Base-by-base conservation (phyloP, 2,329 filamentous ascomycete species). In the Fusarium setosum region DNA sequence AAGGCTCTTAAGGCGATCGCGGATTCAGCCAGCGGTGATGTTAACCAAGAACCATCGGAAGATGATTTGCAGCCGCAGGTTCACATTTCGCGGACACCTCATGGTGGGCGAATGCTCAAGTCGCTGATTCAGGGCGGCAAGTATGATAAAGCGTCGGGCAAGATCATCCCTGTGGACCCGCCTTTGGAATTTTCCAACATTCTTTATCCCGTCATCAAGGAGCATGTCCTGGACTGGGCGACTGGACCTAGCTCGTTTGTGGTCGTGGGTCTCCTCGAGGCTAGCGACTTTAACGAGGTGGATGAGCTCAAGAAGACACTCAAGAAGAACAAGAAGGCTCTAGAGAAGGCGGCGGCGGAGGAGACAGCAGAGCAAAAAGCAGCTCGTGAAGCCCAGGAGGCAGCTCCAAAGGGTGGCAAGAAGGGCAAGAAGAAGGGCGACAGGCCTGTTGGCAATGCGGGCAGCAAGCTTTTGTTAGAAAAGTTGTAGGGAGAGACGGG, bases 181-280 rank as follows among this genome's bases (percentile, higher is more conserved):
- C 86, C 92, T 8, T 83, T 98, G 56, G 86, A 90, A 48, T 99
- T 99, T 76, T 89, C 92, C 61, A 86, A 91, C 66, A 82, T 91
- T 47, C 83, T 99, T n/a, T 98, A 95, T 76, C 88, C 90, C 6
- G 82, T 91, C 62, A 94, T 98, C 77, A 87, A 92, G 75, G 86
- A 89, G 1, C 82, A 92, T 68, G 80, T 96, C 21, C 77, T 96
- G 58, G 82, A 88, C 18, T 99, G 96, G 96, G 94, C 95, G 0
- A 94, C 90, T 0, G 92, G 94, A 0, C 87, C 90, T 2, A 94
- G 93, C 69, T 92, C 92, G 2, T 98, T 97, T 71, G 92, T 97
- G 11, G 85, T 97, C 5, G 86, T 98, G 23, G 91, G 89, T 15
- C 81, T 98, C 67, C 79, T 94, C 6, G 95, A 98, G 79, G 87